phyloP scores from a whole-genome alignment of 495 filamentous ascomycete species.

The Podospora australis region DNA sequence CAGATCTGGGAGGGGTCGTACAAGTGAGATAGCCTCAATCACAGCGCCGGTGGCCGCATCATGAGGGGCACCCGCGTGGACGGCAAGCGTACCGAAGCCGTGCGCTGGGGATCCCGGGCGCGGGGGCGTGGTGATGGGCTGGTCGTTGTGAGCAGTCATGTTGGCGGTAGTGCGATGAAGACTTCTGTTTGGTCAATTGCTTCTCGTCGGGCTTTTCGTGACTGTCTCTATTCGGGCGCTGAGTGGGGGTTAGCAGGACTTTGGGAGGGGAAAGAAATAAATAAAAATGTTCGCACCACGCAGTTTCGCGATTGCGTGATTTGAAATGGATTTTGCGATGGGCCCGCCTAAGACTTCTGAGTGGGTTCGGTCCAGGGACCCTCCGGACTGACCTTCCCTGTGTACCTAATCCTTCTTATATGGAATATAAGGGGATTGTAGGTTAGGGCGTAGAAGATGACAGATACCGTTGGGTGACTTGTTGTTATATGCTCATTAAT shows the following conservation, averaged over 20 bases:
- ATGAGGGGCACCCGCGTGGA: slow-evolving; percentile 85
- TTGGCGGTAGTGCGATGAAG: slow-evolving; percentile 1
- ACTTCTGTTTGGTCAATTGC: slow-evolving; percentile 17
- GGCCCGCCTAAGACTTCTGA: too few species aligned
- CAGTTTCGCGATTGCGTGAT: slow-evolving; percentile 1
- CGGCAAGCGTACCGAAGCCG: slow-evolving; percentile 84
- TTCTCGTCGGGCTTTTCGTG: not conserved
- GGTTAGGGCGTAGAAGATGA: too few species aligned
- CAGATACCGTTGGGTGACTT: too few species aligned
- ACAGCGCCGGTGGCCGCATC: slow-evolving; percentile 91
- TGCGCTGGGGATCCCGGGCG: slow-evolving; percentile 38
- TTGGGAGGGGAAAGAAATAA: too few species aligned
- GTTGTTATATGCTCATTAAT: too few species aligned
- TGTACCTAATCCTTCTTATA: too few species aligned
- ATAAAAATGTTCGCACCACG: too few species aligned
- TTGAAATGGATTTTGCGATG: not conserved
- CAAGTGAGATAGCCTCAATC: slow-evolving; percentile 90
- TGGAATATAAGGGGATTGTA: too few species aligned
- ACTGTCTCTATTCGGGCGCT: not conserved
- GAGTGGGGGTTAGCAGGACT: slow-evolving; percentile 1
- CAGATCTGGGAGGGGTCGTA: too few species aligned
- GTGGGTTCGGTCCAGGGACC: too few species aligned
- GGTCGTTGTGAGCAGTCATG: slow-evolving; percentile 36
- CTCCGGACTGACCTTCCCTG: too few species aligned
- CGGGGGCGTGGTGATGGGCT: slow-evolving; percentile 38